Evolutionary conservation across 2,329 filamentous ascomycete genomes (phyloP).

Genomic region (Teratosphaeria gauchensis): DNA sequence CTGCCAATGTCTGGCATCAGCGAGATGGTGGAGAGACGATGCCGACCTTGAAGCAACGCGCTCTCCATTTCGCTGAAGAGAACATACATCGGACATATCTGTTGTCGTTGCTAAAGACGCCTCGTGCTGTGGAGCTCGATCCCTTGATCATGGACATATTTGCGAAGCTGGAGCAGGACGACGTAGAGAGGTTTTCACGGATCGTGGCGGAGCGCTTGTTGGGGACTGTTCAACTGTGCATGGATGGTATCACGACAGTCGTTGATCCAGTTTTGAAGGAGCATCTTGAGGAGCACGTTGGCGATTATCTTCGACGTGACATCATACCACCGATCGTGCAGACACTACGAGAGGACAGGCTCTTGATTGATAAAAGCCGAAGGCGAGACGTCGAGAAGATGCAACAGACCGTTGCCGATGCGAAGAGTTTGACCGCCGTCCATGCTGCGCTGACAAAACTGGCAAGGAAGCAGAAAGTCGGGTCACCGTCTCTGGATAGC

Average conservation of each 20-base stretch:
- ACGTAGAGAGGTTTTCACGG: slow-evolving; percentile 6
- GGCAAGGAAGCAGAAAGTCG: slow-evolving; percentile 18
- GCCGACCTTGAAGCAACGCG: not conserved
- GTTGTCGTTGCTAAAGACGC: not conserved
- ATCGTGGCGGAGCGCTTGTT: slow-evolving; percentile 14
- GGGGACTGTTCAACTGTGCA: slow-evolving; percentile 19
- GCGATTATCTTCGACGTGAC: slow-evolving; percentile 17
- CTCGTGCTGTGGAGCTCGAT: not conserved
- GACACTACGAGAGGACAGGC: slow-evolving; percentile 9
- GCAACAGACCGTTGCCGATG: slow-evolving; percentile 11
- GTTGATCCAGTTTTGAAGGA: slow-evolving; percentile 16
- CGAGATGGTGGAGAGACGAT: slow-evolving; percentile 2
- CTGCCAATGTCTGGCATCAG: slow-evolving; percentile 2
- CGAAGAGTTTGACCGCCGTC: slow-evolving; percentile 15
- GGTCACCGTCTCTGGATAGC: slow-evolving; percentile 7
- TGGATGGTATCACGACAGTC: slow-evolving; percentile 14
- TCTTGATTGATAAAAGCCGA: slow-evolving; percentile 12
- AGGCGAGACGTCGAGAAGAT: slow-evolving; percentile 21
- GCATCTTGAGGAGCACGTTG: slow-evolving; percentile 18
- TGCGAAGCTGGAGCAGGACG: slow-evolving; percentile 8
- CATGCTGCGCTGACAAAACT: slow-evolving; percentile 16
- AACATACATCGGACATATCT: not conserved
- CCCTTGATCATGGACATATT: slow-evolving; percentile 1
- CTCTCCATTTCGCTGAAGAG: not conserved
- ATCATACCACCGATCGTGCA: slow-evolving; percentile 11